Conservation (phyloP, 106 monocot genomes). For the Dioscorea zingiberensis region DNA sequence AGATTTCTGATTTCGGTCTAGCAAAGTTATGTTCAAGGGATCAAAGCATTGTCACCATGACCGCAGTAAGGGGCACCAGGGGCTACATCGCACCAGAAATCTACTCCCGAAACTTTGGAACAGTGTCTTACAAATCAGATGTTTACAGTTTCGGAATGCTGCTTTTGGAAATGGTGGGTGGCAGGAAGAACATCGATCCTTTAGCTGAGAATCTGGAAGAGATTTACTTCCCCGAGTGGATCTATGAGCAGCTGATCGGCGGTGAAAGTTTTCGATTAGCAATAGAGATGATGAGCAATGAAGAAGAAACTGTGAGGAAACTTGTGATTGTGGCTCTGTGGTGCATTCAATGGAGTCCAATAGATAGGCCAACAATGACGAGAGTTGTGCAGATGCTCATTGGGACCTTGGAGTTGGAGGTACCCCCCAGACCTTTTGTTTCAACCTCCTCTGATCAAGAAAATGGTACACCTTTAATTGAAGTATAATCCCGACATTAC, state of each 20-base stretch:
- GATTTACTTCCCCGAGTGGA: constrained; percentile 9
- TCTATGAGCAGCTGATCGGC: not conserved
- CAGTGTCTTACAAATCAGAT: constrained; percentile 10
- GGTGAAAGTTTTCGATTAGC: not conserved
- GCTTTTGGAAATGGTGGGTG: constrained; percentile 9
- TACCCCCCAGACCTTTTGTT: constrained; percentile 13
- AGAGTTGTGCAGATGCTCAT: constrained; percentile 5
- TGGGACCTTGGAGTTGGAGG: not conserved
- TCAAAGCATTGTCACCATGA: constrained; percentile 4
- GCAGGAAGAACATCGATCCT: not conserved
- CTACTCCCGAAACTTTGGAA: constrained; percentile 5
- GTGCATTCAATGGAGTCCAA: constrained; percentile 13
- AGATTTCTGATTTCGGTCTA: constrained; percentile 17
- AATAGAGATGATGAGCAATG: not conserved
- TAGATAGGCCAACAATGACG: constrained; percentile 7
- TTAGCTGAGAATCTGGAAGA: not conserved
- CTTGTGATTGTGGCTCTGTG: not conserved
- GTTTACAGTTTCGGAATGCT: constrained; percentile 18
- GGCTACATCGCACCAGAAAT: constrained; percentile 13
- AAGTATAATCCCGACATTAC: too few species aligned
- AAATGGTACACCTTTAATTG: too few species aligned
- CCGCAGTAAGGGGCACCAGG: constrained; percentile 8
- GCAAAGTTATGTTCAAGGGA: constrained; percentile 15
- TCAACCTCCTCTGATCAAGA: not conserved
- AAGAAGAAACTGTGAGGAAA: not conserved